Percentiles rank a stretch among this genome's conserved stretches.
Conservation (phyloP, 2,329 filamentous ascomycete genomes). For the Drechmeria coniospora region DNA sequence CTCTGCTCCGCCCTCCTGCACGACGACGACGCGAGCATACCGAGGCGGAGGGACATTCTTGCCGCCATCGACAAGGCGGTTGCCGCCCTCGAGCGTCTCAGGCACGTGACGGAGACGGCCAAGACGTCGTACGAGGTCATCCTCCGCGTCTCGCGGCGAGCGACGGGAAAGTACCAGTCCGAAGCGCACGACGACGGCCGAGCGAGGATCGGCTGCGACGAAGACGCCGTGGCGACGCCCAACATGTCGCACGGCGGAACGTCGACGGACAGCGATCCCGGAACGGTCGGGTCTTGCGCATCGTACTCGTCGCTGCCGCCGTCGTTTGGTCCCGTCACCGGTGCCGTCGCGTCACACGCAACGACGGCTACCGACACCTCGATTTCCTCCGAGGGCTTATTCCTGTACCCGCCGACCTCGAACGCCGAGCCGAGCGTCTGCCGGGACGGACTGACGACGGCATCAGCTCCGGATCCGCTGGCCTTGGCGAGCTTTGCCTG, state of each 20-base stretch:
- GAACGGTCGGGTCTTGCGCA: background rate
- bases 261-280: conserved; percentile 2
- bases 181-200: background rate
- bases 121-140: conserved; percentile 18
- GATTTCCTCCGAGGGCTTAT: no score
- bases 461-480: no score
- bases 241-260: no score
- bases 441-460: no score
- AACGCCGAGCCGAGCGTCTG: no score
- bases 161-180: conserved; percentile 1
- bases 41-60: conserved; percentile 23
- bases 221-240: no score
- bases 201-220: background rate
- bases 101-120: conserved; percentile 15
- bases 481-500: no score
- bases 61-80: conserved; percentile 21
- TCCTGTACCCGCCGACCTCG: no score
- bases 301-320: no score
- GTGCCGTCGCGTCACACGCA: background rate
- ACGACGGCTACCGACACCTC: background rate
- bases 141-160: conserved; percentile 11
- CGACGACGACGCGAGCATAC: conserved; percentile 25
- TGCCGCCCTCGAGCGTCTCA: conserved; percentile 17
- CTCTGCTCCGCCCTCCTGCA: conserved; percentile 36
- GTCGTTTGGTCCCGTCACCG: no score